phyloP scores from a whole-genome alignment of 2,329 filamentous ascomycete species.

The Didymellaceae sp. region DNA sequence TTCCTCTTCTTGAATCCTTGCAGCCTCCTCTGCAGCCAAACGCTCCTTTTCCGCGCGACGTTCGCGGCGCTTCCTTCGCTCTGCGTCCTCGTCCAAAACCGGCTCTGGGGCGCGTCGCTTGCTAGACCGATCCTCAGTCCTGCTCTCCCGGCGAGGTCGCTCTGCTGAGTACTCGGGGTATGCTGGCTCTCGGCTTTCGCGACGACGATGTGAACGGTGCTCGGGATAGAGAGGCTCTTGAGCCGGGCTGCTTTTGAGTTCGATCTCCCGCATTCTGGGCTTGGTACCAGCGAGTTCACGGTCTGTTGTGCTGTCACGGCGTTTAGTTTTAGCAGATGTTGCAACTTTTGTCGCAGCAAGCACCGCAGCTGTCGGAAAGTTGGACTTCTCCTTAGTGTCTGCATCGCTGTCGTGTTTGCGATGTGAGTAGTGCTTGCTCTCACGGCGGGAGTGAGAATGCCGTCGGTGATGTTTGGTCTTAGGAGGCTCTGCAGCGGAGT shows the following conservation, averaged over 20 bases:
- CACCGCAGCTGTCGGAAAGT: constrained; percentile 23
- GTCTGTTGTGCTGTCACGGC: constrained; percentile 44
- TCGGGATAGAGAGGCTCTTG: constrained; percentile 38
- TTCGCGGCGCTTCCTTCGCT: constrained; percentile 38
- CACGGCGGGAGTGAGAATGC: constrained; percentile 36
- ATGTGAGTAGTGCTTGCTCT: constrained; percentile 35
- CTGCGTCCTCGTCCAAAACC: constrained; percentile 35
- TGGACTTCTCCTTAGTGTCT: constrained; percentile 35
- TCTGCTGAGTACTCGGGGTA: constrained; percentile 39
- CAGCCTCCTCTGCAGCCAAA: constrained; percentile 35
- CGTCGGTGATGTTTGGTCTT: constrained; percentile 40
- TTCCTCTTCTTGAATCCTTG: constrained; percentile 30
- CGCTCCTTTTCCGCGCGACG: constrained; percentile 39
- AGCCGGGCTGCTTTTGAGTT: constrained; percentile 23
- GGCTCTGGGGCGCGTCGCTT: constrained; percentile 37
- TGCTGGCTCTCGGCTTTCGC: constrained; percentile 36
- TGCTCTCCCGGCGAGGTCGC: constrained; percentile 32
- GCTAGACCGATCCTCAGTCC: constrained; percentile 36
- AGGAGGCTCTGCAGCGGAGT: constrained; percentile 24
- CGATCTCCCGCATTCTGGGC: constrained; percentile 29
- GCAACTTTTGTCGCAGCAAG: constrained; percentile 30
- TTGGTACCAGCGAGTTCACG: constrained; percentile 31
- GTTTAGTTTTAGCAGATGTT: constrained; percentile 32
- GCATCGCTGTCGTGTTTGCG: constrained; percentile 43
- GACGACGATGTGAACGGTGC: constrained; percentile 35